Base-by-base conservation (phyloP, 306 rosid species). In the Acacia crassicarpa region DNA sequence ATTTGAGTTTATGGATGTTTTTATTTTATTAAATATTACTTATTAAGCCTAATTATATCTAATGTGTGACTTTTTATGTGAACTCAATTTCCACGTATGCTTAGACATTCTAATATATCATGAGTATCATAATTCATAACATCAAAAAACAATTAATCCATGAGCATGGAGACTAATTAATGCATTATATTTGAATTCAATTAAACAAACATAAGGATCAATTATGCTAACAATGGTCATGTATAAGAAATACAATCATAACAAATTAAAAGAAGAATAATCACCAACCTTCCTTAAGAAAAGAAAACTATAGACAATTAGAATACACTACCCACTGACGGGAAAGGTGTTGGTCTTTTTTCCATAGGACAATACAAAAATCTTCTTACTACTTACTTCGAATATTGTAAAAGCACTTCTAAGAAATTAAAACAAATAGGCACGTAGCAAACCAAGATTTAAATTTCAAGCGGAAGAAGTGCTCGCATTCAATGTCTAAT, bases 101-200 rank as follows among this genome's bases (percentile, higher is more conserved):
- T 4, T 15, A 12, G 3, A 53, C 25, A 53, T 53, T 19, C 8
- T 53, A 53, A 19, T 7, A 53, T 19, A 17, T 56, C 4, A 53
- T 19, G 7, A 53, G 23, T 56, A 56, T 56, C 35, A 46, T 77
- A 69, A 51, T 16, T 54, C 35, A 46, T 77, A 69, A 51, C 22
- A 16, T 2, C 20, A 38, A 32, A 53, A 51, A 46, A 38, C 66
- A 54, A 80, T 66, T 6, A 6, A 6, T 78, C 71, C 80, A 79
- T 83, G 40, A 78, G 80, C 66, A 67, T 62, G 43, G 78, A 20
- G 46, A 59, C 38, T 58, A 63, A 79, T 67, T 46, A 66, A 66
- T 73, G 66, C 11, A 54, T 20, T n/a, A 54, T 54, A 20, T 20
- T 54, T 48, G 41, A 48, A 46, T 72, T 25, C 46, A 48, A 77